Percentiles rank a stretch among this genome's conserved stretches.
Evolutionary conservation across 192 early-diverging fungal genomes (phyloP).

Genomic region (Haplosporangium gracile): DNA sequence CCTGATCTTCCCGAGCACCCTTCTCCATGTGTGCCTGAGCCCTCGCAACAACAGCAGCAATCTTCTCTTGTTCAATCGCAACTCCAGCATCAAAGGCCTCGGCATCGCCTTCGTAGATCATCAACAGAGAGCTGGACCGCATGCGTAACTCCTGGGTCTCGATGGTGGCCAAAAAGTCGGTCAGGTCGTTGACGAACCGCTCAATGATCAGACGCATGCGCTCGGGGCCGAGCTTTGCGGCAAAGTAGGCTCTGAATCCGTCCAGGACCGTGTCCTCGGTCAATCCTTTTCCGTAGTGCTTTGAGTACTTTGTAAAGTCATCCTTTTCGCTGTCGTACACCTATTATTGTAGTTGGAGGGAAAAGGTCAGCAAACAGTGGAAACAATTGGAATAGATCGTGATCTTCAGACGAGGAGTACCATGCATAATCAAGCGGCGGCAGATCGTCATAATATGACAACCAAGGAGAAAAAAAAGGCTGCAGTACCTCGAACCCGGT

Average conservation of each 20-base stretch:
- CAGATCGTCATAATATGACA: conserved; percentile 25
- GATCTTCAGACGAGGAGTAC: not conserved
- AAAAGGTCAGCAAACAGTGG: not conserved
- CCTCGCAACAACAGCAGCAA: conserved; percentile 29
- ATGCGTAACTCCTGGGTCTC: conserved; percentile 69
- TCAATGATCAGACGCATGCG: conserved; percentile 68
- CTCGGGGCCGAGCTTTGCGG: conserved; percentile 59
- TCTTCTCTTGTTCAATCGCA: conserved; percentile 57
- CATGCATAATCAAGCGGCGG: not conserved
- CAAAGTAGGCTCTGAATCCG: conserved; percentile 78
- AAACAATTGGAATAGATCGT: not conserved
- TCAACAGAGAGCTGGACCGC: conserved; percentile 79
- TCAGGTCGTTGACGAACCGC: conserved; percentile 71
- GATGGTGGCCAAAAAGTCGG: conserved; percentile 70
- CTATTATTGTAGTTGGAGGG: conserved; percentile 27
- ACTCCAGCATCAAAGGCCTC: conserved; percentile 64
- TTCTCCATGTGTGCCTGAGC: conserved; percentile 49
- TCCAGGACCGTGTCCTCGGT: conserved; percentile 65
- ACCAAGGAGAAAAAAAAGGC: not conserved
- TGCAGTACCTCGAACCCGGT: conserved; percentile 76
- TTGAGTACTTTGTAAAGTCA: conserved; percentile 59
- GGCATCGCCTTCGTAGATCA: conserved; percentile 84
- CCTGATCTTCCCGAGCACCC: conserved; percentile 41
- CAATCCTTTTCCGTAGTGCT: conserved; percentile 67
- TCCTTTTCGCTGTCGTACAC: conserved; percentile 62